A percentile compares a stretch with the other conserved stretches of the same genome.
phyloP scores from a whole-genome alignment of 371 early-diverging fungal species.

The Lichtheimia hyalospora region DNA sequence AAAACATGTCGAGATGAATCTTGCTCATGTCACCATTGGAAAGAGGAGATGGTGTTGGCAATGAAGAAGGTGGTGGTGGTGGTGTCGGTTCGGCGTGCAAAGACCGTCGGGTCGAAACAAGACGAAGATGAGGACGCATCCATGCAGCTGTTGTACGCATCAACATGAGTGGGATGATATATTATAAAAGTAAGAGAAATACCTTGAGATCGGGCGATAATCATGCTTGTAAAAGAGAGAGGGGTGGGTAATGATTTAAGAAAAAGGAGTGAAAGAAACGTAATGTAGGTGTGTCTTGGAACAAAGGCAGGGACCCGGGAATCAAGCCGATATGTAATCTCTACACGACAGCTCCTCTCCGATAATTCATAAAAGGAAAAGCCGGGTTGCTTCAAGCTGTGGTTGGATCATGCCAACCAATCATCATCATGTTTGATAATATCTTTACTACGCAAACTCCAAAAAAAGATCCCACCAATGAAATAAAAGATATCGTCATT shows the following conservation, averaged over 20 bases:
- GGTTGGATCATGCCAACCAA: too few species aligned
- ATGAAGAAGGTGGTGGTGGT: not conserved
- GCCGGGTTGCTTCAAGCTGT: too few species aligned
- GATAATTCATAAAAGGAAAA: too few species aligned
- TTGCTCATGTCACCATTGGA: not conserved
- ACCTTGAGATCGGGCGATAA: not conserved
- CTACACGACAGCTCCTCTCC: too few species aligned
- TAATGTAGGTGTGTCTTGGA: too few species aligned
- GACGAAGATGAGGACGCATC: not conserved
- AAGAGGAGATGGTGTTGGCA: not conserved
- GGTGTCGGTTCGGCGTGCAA: not conserved
- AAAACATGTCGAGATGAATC: conserved; percentile 8
- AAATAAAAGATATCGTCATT: too few species aligned
- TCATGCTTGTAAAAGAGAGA: not conserved
- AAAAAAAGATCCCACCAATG: too few species aligned
- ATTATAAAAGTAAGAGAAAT: not conserved
- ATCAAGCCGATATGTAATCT: too few species aligned
- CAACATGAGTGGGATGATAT: not conserved
- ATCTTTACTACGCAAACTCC: too few species aligned
- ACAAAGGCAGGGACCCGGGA: too few species aligned
- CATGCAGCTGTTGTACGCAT: not conserved
- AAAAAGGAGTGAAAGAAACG: too few species aligned
- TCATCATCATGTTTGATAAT: too few species aligned
- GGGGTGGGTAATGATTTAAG: not conserved
- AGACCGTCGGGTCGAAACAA: not conserved